Percentiles rank a stretch among this genome's conserved stretches.
phyloP scores from a whole-genome alignment of 176 grass and related monocot genomes.

The Oryza meyeriana region DNA sequence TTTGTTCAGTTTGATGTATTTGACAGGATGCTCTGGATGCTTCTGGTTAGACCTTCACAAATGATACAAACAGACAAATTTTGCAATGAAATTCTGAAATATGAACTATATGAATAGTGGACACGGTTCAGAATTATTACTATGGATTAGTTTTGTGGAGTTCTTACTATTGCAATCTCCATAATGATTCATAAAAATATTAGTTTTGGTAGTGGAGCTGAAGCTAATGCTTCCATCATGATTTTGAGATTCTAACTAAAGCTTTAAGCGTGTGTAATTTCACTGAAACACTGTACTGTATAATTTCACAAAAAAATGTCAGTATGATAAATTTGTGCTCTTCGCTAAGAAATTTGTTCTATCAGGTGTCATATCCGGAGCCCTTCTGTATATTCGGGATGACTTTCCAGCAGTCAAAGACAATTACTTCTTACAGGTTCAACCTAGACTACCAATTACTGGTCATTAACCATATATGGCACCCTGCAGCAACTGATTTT shows the following conservation, averaged over 20 bases:
- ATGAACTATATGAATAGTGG: not conserved
- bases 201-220: not conserved
- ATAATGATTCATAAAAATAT: not conserved
- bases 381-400: constrained; percentile 89
- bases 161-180: not conserved
- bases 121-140: not conserved
- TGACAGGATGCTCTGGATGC: not conserved
- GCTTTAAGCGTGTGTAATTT: not conserved
- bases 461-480: not conserved
- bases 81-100: not conserved
- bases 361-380: constrained; percentile 93
- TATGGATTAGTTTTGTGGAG: not conserved
- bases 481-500: constrained; percentile 3
- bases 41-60: not conserved
- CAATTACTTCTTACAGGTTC: constrained; percentile 89
- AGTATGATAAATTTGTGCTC: not conserved
- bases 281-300: not conserved
- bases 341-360: constrained; percentile 13
- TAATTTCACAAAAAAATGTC: not conserved
- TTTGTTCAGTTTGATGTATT: not conserved
- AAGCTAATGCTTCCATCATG: not conserved
- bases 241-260: not conserved
- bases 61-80: not conserved
- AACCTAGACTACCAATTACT: not conserved
- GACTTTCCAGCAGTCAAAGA: constrained; percentile 70